Evolutionary conservation across 2,329 filamentous ascomycete genomes (phyloP).

Genomic region (Pseudocercospora cruenta): DNA sequence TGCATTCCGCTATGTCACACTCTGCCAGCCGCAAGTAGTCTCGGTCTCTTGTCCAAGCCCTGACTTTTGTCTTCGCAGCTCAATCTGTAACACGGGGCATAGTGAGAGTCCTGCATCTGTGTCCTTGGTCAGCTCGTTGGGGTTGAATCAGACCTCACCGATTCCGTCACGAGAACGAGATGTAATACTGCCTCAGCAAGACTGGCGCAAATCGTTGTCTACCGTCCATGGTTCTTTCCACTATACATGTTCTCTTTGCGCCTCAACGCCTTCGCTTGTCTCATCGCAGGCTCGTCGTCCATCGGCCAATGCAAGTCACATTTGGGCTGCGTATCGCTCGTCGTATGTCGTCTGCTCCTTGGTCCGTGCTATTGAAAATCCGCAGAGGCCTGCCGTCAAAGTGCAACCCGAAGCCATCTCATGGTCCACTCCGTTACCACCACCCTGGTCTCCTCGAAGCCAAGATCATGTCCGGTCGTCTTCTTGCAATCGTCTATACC

Average conservation of each 20-base stretch:
- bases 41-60: too few relatives aligned
- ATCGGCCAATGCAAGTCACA: not conserved
- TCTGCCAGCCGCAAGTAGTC: too few relatives aligned
- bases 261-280: constrained; percentile 1
- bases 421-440: not conserved
- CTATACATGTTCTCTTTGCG: not conserved
- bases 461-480: not conserved
- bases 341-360: not conserved
- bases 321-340: too few relatives aligned
- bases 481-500: constrained; percentile 44
- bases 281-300: not conserved
- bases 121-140: not conserved
- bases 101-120: not conserved
- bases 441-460: not conserved
- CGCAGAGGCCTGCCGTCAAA: not conserved
- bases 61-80: too few relatives aligned
- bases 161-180: not conserved
- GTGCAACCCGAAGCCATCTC: not conserved
- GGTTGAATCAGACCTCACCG: not conserved
- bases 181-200: not conserved
- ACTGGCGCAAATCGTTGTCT: not conserved
- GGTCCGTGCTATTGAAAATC: not conserved
- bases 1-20: too few relatives aligned
- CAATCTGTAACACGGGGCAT: too few relatives aligned
- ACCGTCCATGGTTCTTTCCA: not conserved